These are phyloP conservation scores for Epichloe scottii DNA, from an alignment of 2,329 filamentous ascomycete genomes.

Conservation along the genomic window DNA sequence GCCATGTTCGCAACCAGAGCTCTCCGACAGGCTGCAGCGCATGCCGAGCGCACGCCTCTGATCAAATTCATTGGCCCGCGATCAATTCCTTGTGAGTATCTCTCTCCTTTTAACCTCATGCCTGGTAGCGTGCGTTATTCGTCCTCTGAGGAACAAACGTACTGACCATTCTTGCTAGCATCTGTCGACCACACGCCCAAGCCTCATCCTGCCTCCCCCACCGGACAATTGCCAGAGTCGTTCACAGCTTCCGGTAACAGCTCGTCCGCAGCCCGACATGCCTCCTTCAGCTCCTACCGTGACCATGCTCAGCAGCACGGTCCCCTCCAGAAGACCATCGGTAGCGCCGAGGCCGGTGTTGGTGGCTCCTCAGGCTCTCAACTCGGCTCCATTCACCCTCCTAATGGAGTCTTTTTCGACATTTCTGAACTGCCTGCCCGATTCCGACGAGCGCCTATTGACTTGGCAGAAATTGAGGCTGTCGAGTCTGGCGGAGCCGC, in stretches of 20 bases:
- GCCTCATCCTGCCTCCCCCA: conserved; percentile 60
- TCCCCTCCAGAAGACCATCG: conserved; percentile 51
- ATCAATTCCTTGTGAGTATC: conserved; percentile 36
- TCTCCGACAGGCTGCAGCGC: conserved; percentile 46
- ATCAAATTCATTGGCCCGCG: conserved; percentile 52
- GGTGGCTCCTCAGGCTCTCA: conserved; percentile 55
- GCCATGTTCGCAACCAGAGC: conserved; percentile 43
- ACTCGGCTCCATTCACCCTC: conserved; percentile 60
- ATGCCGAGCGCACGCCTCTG: conserved; percentile 46
- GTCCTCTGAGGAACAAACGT: background rate
- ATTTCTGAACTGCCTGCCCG: conserved; percentile 73
- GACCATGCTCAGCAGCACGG: conserved; percentile 69
- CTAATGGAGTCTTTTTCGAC: conserved; percentile 72
- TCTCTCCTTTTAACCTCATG: background rate
- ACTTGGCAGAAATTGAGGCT: conserved; percentile 80
- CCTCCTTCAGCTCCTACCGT: conserved; percentile 64
- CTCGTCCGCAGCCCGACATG: conserved; percentile 29
- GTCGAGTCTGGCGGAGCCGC: conserved; percentile 84
- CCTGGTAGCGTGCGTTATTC: background rate
- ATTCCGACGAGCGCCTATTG: conserved; percentile 67
- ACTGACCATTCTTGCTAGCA: conserved; percentile 32
- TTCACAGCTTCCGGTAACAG: conserved; percentile 27
- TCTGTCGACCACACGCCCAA: conserved; percentile 60
- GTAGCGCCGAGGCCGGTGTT: conserved; percentile 25
- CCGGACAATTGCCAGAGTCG: conserved; percentile 45